These are phyloP conservation scores for Beauveria caledonica DNA, from an alignment of 2,329 filamentous ascomycete species.

Conservation along the genomic window DNA sequence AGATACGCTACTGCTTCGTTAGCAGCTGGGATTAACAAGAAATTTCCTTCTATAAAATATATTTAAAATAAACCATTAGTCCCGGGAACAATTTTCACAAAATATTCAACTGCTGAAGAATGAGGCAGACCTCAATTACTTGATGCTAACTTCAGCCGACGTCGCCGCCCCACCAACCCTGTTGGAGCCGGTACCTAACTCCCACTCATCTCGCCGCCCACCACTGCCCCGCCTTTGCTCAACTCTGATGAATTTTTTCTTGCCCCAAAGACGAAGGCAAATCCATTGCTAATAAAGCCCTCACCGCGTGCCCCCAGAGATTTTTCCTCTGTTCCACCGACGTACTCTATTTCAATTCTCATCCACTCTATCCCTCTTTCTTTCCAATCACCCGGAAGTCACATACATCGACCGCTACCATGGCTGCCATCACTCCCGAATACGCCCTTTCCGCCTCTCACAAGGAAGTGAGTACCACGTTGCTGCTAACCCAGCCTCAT, in stretches of 20 bases:
- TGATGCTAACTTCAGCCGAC: background rate
- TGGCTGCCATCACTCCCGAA: slow-evolving; percentile 34
- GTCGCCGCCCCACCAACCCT: background rate
- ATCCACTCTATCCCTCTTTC: slow-evolving; percentile 5
- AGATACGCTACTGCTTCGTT: background rate
- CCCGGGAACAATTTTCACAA: background rate
- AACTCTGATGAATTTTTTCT: slow-evolving; percentile 1
- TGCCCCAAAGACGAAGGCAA: slow-evolving; percentile 3
- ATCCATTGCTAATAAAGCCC: slow-evolving; percentile 8
- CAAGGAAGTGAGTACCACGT: slow-evolving; percentile 39
- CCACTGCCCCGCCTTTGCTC: slow-evolving; percentile 5
- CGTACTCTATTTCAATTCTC: slow-evolving; percentile 9
- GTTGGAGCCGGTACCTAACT: background rate
- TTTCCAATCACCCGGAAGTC: background rate
- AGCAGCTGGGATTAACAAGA: background rate
- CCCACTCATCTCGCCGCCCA: background rate
- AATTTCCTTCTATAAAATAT: background rate
- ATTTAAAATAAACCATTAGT: background rate
- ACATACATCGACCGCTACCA: slow-evolving; percentile 22
- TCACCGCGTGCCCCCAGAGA: slow-evolving; percentile 9
- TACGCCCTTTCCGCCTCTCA: slow-evolving; percentile 47
- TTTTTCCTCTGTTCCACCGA: background rate
- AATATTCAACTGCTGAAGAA: background rate
- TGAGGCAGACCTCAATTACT: background rate
- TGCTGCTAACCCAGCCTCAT: slow-evolving; percentile 2